Conservation (phyloP, 805 yeast species). For the Candida manassasensis region DNA sequence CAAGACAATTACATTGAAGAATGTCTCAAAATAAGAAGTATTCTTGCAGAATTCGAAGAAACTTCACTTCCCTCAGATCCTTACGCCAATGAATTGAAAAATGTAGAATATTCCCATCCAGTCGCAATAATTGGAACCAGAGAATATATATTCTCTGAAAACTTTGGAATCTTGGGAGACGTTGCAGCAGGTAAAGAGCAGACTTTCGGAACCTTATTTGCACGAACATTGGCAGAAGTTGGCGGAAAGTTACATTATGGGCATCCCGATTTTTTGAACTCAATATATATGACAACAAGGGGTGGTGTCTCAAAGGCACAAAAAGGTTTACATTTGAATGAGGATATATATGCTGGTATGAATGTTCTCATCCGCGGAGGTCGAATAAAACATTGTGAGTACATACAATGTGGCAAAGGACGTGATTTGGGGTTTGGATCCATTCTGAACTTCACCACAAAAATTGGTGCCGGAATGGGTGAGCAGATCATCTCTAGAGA, state of each 20-base stretch:
- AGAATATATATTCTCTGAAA: slow-evolving; percentile 83
- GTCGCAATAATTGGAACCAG: slow-evolving; percentile 86
- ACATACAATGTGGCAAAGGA: slow-evolving; percentile 88
- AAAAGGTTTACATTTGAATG: slow-evolving; percentile 79
- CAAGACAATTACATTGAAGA: slow-evolving; percentile 85
- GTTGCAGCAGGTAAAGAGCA: slow-evolving; percentile 91
- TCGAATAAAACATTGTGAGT: slow-evolving; percentile 81
- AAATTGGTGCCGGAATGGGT: slow-evolving; percentile 93
- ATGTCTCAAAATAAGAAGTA: slow-evolving; percentile 77
- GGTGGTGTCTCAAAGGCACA: slow-evolving; percentile 89
- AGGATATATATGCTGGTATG: slow-evolving; percentile 89
- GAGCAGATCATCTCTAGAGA: slow-evolving; percentile 84
- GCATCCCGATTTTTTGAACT: slow-evolving; percentile 80
- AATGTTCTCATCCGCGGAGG: slow-evolving; percentile 80
- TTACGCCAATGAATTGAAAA: slow-evolving; percentile 17
- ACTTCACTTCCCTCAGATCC: slow-evolving; percentile 42
- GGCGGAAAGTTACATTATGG: slow-evolving; percentile 88
- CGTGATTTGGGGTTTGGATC: slow-evolving; percentile 87
- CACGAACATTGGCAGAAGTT: slow-evolving; percentile 77
- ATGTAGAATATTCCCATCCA: slow-evolving; percentile 33
- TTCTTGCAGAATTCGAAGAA: slow-evolving; percentile 80
- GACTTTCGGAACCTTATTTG: slow-evolving; percentile 80
- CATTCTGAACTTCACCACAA: slow-evolving; percentile 77
- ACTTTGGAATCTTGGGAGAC: slow-evolving; percentile 81
- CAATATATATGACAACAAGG: slow-evolving; percentile 74